A percentile compares a stretch with the other conserved stretches of the same genome.
phyloP scores from a whole-genome alignment of 768 basidiomycete genomes.

The Sutorius australiensis region DNA sequence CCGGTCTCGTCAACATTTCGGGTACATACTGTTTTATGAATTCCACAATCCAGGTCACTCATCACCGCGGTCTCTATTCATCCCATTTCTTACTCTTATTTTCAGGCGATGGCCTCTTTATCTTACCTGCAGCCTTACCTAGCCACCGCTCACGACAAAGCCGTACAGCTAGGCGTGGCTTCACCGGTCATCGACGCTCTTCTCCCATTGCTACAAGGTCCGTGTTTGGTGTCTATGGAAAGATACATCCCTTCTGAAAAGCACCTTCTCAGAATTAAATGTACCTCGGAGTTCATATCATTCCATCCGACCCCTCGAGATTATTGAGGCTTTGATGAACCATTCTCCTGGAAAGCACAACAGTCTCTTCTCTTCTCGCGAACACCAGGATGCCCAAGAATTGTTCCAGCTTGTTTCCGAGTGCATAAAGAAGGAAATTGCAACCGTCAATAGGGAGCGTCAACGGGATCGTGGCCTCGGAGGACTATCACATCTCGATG shows the following conservation, averaged over 20 bases:
- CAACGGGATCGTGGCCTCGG: slow-evolving; percentile 69
- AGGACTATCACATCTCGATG: slow-evolving; percentile 38
- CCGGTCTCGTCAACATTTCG: slow-evolving; percentile 92
- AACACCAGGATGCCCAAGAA: slow-evolving; percentile 98
- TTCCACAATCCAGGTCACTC: slow-evolving; percentile 79
- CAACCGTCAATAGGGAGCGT: slow-evolving; percentile 67
- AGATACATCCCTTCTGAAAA: slow-evolving; percentile 3
- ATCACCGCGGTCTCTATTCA: not conserved
- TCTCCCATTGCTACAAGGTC: slow-evolving; percentile 65
- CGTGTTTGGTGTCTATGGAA: slow-evolving; percentile 17
- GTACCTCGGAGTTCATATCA: slow-evolving; percentile 52
- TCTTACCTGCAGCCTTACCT: slow-evolving; percentile 79
- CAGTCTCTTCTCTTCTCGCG: slow-evolving; percentile 78
- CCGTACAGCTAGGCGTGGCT: slow-evolving; percentile 75
- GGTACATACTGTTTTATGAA: slow-evolving; percentile 99
- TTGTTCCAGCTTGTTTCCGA: slow-evolving; percentile 93
- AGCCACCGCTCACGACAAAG: slow-evolving; percentile 67
- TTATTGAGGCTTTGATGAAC: slow-evolving; percentile 66
- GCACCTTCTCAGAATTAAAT: slow-evolving; percentile 51
- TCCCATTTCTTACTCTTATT: slow-evolving; percentile 13
- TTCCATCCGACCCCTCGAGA: slow-evolving; percentile 66
- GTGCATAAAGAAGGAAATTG: slow-evolving; percentile 81
- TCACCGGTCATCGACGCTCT: slow-evolving; percentile 86
- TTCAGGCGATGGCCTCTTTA: slow-evolving; percentile 83
- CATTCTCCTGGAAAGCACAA: slow-evolving; percentile 51